phyloP scores from a whole-genome alignment of 176 grass and related monocot species.

The Zoysia pacifica region DNA sequence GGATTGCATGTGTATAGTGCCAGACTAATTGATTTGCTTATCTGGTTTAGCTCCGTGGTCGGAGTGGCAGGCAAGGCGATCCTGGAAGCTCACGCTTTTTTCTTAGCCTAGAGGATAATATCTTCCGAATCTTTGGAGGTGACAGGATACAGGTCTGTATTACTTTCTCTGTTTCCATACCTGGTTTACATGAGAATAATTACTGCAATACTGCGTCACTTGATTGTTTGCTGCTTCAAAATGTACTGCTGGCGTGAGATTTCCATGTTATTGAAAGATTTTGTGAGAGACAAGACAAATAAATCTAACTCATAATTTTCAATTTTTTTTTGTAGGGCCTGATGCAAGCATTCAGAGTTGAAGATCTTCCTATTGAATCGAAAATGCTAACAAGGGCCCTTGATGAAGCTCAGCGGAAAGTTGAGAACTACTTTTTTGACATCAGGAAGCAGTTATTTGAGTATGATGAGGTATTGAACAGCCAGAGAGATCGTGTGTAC shows the following conservation, averaged over 20 bases:
- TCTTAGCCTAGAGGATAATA: conserved; percentile 98
- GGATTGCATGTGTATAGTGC: conserved; percentile 1
- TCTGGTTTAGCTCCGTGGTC: conserved; percentile 78
- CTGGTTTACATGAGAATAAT: conserved; percentile 27
- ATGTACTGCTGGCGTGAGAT: background rate
- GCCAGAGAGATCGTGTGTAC: conserved; percentile 92
- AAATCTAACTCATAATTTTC: conserved; percentile 15
- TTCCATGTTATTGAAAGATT: conserved; percentile 5
- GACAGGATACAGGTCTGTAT: conserved; percentile 90
- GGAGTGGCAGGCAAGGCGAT: conserved; percentile 98
- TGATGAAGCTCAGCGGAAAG: conserved; percentile 98
- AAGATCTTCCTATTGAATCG: conserved; percentile 98
- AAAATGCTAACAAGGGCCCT: conserved; percentile 97
- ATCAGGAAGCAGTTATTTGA: conserved; percentile 96
- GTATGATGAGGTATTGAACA: conserved; percentile 98
- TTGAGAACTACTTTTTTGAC: conserved; percentile 99
- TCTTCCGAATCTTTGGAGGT: conserved; percentile 94
- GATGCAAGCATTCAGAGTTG: conserved; percentile 94
- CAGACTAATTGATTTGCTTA: conserved; percentile 34
- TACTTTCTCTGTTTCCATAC: conserved; percentile 34
- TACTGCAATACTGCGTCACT: background rate
- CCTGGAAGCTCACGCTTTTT: conserved; percentile 97
- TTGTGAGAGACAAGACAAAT: background rate
- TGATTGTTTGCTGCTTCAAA: background rate
- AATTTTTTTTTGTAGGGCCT: conserved; percentile 57